Conservation (phyloP, 1,284 basidiomycete species). For the Veloporphyrellus conicus region DNA sequence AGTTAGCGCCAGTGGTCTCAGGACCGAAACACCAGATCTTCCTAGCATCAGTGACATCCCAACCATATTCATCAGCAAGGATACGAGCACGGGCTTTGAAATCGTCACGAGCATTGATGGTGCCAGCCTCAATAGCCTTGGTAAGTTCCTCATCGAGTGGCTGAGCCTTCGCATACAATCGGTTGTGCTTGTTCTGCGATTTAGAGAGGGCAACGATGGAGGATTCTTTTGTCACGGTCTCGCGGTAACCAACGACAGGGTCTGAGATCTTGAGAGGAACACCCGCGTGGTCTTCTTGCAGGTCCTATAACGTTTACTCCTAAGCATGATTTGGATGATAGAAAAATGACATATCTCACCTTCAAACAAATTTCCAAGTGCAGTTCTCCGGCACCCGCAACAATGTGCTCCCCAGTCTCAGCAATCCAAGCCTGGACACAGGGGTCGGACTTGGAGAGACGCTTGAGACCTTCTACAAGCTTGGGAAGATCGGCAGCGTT, state of each 20-base stretch:
- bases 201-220: constrained; percentile 96
- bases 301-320: constrained; percentile 53
- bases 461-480: constrained; percentile 99
- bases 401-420: constrained; percentile 96
- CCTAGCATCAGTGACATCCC: constrained; percentile 99
- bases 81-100: constrained; percentile 95
- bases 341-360: constrained; percentile 39
- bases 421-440: constrained; percentile 96
- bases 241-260: constrained; percentile 97
- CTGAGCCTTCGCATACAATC: constrained; percentile 90
- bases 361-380: constrained; percentile 99
- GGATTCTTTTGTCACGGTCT: constrained; percentile 96
- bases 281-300: constrained; percentile 99
- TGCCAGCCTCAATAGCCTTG: constrained; percentile 87
- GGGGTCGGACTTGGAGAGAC: constrained; percentile 99
- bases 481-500: constrained; percentile 99
- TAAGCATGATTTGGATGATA: not conserved
- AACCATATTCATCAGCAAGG: constrained; percentile 94
- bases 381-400: constrained; percentile 98
- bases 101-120: constrained; percentile 90
- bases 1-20: constrained; percentile 95
- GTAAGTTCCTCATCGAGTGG: constrained; percentile 94
- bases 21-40: constrained; percentile 99
- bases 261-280: constrained; percentile 99
- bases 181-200: constrained; percentile 99